These are phyloP conservation scores for Tremella mesenterica DNA, from an alignment of 768 basidiomycete species.

Conservation along the genomic window DNA sequence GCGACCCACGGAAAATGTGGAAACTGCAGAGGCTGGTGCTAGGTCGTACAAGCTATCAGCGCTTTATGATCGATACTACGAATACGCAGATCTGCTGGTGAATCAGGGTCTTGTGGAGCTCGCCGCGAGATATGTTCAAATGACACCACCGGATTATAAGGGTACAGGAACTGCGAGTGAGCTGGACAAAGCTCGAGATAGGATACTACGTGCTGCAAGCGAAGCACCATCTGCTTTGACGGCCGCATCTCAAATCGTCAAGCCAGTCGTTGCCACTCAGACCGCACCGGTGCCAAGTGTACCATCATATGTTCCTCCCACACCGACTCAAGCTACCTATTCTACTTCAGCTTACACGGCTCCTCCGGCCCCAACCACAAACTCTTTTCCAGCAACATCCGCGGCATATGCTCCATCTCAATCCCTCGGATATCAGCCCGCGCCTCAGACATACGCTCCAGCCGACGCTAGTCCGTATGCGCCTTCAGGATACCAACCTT, in stretches of 20 bases:
- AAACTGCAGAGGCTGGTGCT: slow-evolving; percentile 48
- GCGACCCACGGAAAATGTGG: slow-evolving; percentile 44
- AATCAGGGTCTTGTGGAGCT: slow-evolving; percentile 81
- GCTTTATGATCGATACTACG: slow-evolving; percentile 87
- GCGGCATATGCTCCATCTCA: slow-evolving; percentile 6
- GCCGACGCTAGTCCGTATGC: slow-evolving; percentile 4
- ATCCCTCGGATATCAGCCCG: slow-evolving; percentile 1
- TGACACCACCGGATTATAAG: slow-evolving; percentile 71
- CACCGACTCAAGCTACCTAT: background rate
- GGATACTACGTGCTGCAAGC: slow-evolving; percentile 25
- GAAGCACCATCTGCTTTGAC: slow-evolving; percentile 2
- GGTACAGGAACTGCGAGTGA: slow-evolving; percentile 50
- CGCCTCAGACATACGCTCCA: background rate
- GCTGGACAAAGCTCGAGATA: slow-evolving; percentile 36
- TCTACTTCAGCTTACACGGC: slow-evolving; percentile 3
- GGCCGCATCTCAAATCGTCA: background rate
- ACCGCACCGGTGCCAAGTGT: background rate
- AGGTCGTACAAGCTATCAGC: slow-evolving; percentile 72
- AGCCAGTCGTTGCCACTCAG: background rate
- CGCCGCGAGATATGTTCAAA: slow-evolving; percentile 66
- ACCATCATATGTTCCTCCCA: slow-evolving; percentile 1
- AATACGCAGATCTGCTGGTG: slow-evolving; percentile 87
- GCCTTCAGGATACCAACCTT: slow-evolving; percentile 1
- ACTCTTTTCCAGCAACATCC: background rate
- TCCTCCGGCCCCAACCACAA: background rate